These are phyloP conservation scores for Termitomyces sp. DNA, from an alignment of 768 basidiomycete genomes.

Conservation along the genomic window DNA sequence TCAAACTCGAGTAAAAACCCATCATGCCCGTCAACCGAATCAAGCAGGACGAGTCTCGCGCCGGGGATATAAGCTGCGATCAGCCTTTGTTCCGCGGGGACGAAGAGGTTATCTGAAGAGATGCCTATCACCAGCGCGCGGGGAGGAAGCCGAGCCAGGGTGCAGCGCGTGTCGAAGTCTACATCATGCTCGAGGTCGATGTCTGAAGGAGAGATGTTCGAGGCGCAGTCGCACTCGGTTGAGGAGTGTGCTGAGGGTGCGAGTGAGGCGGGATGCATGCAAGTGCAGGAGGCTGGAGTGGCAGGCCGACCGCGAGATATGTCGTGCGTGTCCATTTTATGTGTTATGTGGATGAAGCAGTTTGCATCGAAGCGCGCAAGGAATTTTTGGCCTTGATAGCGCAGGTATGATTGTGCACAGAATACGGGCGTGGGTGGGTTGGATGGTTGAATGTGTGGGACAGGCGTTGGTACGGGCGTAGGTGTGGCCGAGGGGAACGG, in stretches of 20 bases:
- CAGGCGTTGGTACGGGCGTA: not conserved
- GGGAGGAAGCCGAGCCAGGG: constrained; percentile 68
- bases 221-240: not conserved
- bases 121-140: constrained; percentile 84
- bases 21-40: constrained; percentile 89
- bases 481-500: not conserved
- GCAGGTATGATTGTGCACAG: constrained; percentile 92
- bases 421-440: constrained; percentile 53
- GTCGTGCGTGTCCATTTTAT: constrained; percentile 95
- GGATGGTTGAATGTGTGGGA: constrained; percentile 2
- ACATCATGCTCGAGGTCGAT: not conserved
- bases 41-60: constrained; percentile 76
- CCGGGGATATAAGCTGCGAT: constrained; percentile 76
- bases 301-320: constrained; percentile 55
- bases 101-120: constrained; percentile 92
- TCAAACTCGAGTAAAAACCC: constrained; percentile 97
- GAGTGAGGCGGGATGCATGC: constrained; percentile 1
- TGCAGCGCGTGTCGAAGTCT: constrained; percentile 11
- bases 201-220: not conserved
- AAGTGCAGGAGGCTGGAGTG: not conserved
- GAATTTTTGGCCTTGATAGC: constrained; percentile 98
- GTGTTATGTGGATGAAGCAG: constrained; percentile 81
- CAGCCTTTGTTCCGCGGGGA: constrained; percentile 78
- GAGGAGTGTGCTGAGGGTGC: not conserved
- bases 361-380: constrained; percentile 95